Base-by-base conservation (phyloP, 1,284 basidiomycete species). In the Neonothopanus nambi region DNA sequence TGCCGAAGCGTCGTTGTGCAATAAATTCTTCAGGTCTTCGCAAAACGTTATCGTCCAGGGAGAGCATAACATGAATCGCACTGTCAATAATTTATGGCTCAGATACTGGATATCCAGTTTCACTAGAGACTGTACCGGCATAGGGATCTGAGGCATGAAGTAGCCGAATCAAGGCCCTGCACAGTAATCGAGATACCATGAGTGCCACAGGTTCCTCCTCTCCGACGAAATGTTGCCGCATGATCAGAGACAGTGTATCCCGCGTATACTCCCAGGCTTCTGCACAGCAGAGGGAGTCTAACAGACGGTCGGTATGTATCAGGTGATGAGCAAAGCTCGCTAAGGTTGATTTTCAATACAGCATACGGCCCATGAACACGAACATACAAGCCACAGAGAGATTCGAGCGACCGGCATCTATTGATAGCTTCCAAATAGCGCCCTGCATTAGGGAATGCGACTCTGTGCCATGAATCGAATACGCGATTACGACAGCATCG, bases 261-360 rank as follows among this genome's bases (percentile, higher is more conserved):
- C 78, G 67, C 42, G 89, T 63, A 59, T 78, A 74, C 49, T 80
- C 70, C 78, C 82, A 82, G 36, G 77, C 74, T 62, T 86, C 84
- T 2, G 74, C 67, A 49, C 69, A 70, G 28, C 65, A 61, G 30
- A 84, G 61, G 5, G 70, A 51, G 48, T 77, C 72, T 37, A 60
- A 61, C 11, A 56, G 53, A 17, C 59, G 57, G 12, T 55, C 55
- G 12, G 65, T 59, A 12, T 64, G 64, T 11, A 68, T 55, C 33
- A 85, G 61, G 59, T 79, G 81, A 30, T 73, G 63, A 7, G 85
- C 71, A 58, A 87, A 75, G 5, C 76, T 72, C 51, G 76, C 84
- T 87, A 37, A 26, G 51, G 11, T 43, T 11, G 43, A 24, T 26
- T 12, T 21, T 56, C 11, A 61, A 51, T 18, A 42, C 35, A 30